Evolutionary conservation across 768 basidiomycete genomes (phyloP), one percentile per base, ranked within the genome.

Genomic region (Serendipita sp.): DNA sequence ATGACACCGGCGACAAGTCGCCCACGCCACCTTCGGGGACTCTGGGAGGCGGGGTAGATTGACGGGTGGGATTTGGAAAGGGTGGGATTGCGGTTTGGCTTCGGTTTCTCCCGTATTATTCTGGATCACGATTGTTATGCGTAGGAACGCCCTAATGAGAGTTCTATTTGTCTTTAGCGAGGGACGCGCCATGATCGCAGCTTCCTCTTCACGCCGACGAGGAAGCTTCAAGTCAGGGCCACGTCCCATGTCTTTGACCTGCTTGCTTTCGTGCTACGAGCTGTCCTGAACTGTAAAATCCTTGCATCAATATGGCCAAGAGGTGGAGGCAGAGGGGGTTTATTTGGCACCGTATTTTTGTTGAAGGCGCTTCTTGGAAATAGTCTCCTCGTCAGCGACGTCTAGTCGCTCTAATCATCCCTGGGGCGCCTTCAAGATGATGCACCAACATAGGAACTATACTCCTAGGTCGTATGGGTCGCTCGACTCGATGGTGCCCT

Each of bases 391-490:
- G 48, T 50, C 48, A 50, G 48, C 48, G 48, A 18, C 48, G 48
- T 18, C n/a, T 50, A 40, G 40, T 5, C 40, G 40, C 40, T 6
- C 40, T 40, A 5, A 8, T 50, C 29, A n/a, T 50, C n/a, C n/a
- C 18, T 23, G 23, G 18, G 48, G n/a, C 48, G n/a, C 8, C n/a
- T n/a, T 18, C 48, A 31, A 50, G 48, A 50, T 50, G 48, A 50
- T 50, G 48, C 48, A 50, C 29, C 48, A 50, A 50, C 48, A 50
- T n/a, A 50, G 48, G 48, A 50, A 50, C 29, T 50, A 50, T 50
- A 8, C 48, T 50, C 18, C 48, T 18, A 50, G 48, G 48, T 31
- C 48, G 6, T 50, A 50, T 50, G 48, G 48, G 8, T 50, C 48
- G 48, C 48, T 50, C 18, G 48, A 50, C 48, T 50, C 48, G 48